Conservation (phyloP, 2,329 filamentous ascomycete genomes). For the Fusarium incarnatum region DNA sequence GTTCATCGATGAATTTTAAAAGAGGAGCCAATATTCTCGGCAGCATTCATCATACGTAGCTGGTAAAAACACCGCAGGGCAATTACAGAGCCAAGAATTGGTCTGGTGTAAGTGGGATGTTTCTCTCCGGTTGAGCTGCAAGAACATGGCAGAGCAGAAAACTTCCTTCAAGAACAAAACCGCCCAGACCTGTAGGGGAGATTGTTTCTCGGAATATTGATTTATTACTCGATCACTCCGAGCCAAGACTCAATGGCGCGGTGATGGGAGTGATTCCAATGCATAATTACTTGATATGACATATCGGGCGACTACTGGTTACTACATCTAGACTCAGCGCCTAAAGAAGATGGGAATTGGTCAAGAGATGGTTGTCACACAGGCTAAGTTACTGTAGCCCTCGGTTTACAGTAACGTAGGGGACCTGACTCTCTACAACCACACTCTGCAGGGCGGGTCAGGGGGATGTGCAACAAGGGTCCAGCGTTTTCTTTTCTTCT, state of each 20-base stretch:
- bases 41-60: slow-evolving; percentile 17
- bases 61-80: slow-evolving; percentile 1
- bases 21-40: slow-evolving; percentile 11
- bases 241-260: slow-evolving; percentile 43
- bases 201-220: slow-evolving; percentile 10
- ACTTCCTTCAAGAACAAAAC: slow-evolving; percentile 10
- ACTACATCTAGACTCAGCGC: slow-evolving; percentile 42
- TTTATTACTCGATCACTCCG: slow-evolving; percentile 15
- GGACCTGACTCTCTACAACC: slow-evolving; percentile 29
- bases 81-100: slow-evolving; percentile 16
- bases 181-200: slow-evolving; percentile 11
- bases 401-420: neutral
- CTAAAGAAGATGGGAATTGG: slow-evolving; percentile 42
- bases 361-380: slow-evolving; percentile 32
- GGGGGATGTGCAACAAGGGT: slow-evolving; percentile 46
- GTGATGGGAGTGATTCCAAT: slow-evolving; percentile 40
- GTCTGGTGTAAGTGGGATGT: slow-evolving; percentile 38
- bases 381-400: neutral
- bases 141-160: slow-evolving; percentile 21
- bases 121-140: slow-evolving; percentile 12
- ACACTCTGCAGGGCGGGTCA: slow-evolving; percentile 31
- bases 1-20: neutral
- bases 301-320: slow-evolving; percentile 28
- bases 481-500: slow-evolving; percentile 29
- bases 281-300: slow-evolving; percentile 38